Base-by-base conservation (phyloP, 352 stramenopile species). In the Globisporangium megalacanthum region DNA sequence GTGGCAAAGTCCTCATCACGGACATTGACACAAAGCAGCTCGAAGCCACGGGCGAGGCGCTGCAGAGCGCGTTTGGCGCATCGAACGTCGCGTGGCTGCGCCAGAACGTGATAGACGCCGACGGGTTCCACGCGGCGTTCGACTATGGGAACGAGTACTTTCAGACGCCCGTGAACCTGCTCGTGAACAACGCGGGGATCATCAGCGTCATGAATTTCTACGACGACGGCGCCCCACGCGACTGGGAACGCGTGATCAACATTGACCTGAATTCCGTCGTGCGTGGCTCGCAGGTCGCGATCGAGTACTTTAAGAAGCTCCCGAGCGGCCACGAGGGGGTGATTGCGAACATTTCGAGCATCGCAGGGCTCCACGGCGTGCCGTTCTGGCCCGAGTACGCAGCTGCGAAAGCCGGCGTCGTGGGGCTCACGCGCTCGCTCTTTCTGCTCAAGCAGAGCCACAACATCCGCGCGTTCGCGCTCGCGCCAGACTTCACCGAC, bases 141-240 rank as follows among this genome's bases (percentile, higher is more conserved):
- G 77, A 83, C 25, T 76, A 73, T 53, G 79, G 79, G 45, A 60
- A 48, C 56, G 71, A 74, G 58, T 85, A 78, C 57, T 92, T 94
- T 56, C 69, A 75, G 20, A 49, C 47, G 35, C 71, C 69, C 0
- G 70, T 90, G 9, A 93, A 93, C 64, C 44, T 92, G 45, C 70
- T 93, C 36, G 81, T 83, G 3, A 93, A 93, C 68, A 93, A 93
- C 60, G 83, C 83, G 3, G 83, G 83, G 19, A 91, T 93, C 35
- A 75, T 69, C 3, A 74, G 75, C 7, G 64, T 87, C 48, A 69
- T 79, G 62, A 65, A 65, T 17, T 88, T 79, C 58, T 86, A 70
- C 57, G 59, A 81, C 44, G 61, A 76, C 6, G 66, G 71, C 49
- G 55, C 68, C 20, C 56, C 70, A 20, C 61, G 57, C 25, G 52